Percentiles rank a stretch among this genome's conserved stretches.
Evolutionary conservation across 345 rosid genomes (phyloP).

Genomic region (Viola odorata): DNA sequence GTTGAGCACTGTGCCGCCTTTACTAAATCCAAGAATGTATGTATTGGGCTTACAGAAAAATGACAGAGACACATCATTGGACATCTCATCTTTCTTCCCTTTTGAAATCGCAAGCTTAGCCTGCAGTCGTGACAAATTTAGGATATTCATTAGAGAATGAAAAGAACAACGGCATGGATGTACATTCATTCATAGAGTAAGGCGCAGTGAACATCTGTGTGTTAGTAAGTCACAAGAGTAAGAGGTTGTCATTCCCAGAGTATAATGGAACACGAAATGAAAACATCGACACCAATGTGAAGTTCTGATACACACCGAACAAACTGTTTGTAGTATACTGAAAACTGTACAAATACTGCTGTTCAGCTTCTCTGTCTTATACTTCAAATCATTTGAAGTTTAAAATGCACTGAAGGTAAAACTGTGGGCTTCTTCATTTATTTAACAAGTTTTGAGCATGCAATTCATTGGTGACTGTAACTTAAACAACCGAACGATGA

Average conservation of each 20-base stretch:
- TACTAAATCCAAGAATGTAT: constrained; percentile 72
- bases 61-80: constrained; percentile 11
- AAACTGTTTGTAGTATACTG: neutral
- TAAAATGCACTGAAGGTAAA: too few species aligned
- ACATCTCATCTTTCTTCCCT: constrained; percentile 14
- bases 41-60: constrained; percentile 37
- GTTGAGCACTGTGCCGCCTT: constrained; percentile 82
- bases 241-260: neutral
- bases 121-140: constrained; percentile 22
- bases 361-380: neutral
- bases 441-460: too few species aligned
- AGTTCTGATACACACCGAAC: too few species aligned
- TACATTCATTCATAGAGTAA: too few species aligned
- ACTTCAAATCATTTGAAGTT: neutral
- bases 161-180: too few species aligned
- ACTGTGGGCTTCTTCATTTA: too few species aligned
- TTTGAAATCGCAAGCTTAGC: constrained; percentile 32
- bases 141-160: neutral
- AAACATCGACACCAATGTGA: neutral
- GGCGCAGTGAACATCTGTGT: too few species aligned
- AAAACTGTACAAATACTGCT: neutral
- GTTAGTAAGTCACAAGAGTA: neutral
- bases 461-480: neutral
- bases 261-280: neutral
- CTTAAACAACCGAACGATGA: neutral